Base-by-base conservation (phyloP, 345 rosid species). In the Bruguiera parviflora region DNA sequence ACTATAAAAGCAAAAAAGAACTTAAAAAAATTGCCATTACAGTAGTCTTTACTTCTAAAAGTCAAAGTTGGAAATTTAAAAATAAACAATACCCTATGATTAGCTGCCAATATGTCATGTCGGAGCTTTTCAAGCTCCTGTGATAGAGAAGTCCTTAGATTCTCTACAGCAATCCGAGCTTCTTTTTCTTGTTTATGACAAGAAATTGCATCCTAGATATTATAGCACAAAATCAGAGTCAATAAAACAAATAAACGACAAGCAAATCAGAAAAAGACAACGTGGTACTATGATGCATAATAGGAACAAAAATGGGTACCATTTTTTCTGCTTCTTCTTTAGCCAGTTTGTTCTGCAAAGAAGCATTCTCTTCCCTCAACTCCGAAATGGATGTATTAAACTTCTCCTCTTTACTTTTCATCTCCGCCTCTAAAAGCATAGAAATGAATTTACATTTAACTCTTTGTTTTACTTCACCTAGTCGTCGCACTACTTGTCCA, bases 71-170 rank as follows among this genome's bases (percentile, higher is more conserved):
- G 56, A 43, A 58, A 53, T 53, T 46, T 68, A 6, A 5, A 16
- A 49, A 58, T 63, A 25, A 4, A 4, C 1, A 56, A 64, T 85
- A 95, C 99, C 94, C 81, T 87, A 53, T 85, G 83, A 81, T 84
- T 86, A 49, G 89, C 92, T 64, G 74, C 88, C 60, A 74, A 53
- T 70, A 83, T 85, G 66, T 95, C 98, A 65, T 86, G 87, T 61
- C 84, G 83, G 16, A 84, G 82, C 80, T 81, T 88, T 64, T 80
- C 89, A 47, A 90, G 88, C 71, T 85, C 94, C 68, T 79, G 94
- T 8, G 81, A 46, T 21, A 92, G 82, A 81, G 92, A 84, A 68
- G 80, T 87, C 75, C 75, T 79, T 39, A 75, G 58, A 78, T 75
- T 90, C 75, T 90, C 99, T 65, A 79, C 81, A 55, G 85, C 73